Conservation (phyloP, 805 yeast genomes). For the Starmerella powellii region DNA sequence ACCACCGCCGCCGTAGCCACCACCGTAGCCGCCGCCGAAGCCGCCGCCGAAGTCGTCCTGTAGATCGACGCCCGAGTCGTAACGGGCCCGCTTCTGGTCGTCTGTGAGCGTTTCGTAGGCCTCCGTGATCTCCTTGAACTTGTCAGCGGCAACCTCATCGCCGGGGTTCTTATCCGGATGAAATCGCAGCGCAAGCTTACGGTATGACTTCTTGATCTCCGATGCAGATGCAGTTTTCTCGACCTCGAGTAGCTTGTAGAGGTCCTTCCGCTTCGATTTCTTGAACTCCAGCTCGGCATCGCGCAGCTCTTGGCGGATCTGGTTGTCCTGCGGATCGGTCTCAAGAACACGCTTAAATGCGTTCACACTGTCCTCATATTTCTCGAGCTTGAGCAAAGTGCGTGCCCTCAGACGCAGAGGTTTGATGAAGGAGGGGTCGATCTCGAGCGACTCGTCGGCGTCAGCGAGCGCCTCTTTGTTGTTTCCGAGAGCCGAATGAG, state of each 20-base stretch:
- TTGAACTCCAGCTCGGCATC: slow-evolving; percentile 34
- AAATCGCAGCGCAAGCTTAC: slow-evolving; percentile 55
- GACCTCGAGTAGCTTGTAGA: slow-evolving; percentile 53
- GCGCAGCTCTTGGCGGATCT: slow-evolving; percentile 30
- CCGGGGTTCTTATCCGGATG: slow-evolving; percentile 74
- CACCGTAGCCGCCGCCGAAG: slow-evolving; percentile 63
- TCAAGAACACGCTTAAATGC: slow-evolving; percentile 32
- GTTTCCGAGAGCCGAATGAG: slow-evolving; percentile 62
- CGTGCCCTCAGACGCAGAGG: slow-evolving; percentile 36
- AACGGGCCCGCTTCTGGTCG: slow-evolving; percentile 73
- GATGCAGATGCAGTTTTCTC: slow-evolving; percentile 36
- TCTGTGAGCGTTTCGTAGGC: slow-evolving; percentile 82
- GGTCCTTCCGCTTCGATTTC: slow-evolving; percentile 36
- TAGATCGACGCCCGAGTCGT: slow-evolving; percentile 78
- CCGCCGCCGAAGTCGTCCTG: slow-evolving; percentile 27
- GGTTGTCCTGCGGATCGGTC: slow-evolving; percentile 28
- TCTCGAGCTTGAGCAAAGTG: slow-evolving; percentile 31
- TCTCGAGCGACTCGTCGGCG: slow-evolving; percentile 52
- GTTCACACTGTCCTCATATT: slow-evolving; percentile 31
- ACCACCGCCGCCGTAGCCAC: slow-evolving; percentile 44
- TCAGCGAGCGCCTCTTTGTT: slow-evolving; percentile 70
- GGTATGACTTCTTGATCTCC: slow-evolving; percentile 63
- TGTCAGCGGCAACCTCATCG: slow-evolving; percentile 71
- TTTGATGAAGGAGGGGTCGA: slow-evolving; percentile 61
- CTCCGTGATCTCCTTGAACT: slow-evolving; percentile 77